phyloP scores from a whole-genome alignment of 129 eudicot genomes.

The Saposhnikovia divaricata region DNA sequence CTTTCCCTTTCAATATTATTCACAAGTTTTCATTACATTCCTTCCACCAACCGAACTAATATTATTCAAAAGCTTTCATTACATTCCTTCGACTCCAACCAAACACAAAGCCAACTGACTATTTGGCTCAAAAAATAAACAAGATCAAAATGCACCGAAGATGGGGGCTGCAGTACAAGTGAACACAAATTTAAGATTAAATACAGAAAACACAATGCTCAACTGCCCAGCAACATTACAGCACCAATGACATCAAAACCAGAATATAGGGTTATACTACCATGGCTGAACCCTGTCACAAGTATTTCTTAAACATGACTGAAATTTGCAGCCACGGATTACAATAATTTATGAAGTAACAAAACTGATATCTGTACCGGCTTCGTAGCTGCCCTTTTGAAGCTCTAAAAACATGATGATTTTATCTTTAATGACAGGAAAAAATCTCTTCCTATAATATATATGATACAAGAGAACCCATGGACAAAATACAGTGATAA shows the following conservation, averaged over 20 bases:
- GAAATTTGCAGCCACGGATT: background rate
- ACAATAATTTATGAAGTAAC: background rate
- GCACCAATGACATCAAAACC: background rate
- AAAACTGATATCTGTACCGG: background rate
- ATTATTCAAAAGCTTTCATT: too few species aligned
- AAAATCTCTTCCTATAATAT: background rate
- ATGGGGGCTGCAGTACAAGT: too few species aligned
- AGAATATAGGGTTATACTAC: background rate
- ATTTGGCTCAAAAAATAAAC: too few species aligned
- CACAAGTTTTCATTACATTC: too few species aligned
- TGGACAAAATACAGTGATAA: background rate
- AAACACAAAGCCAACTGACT: too few species aligned
- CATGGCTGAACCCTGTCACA: background rate
- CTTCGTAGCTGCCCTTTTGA: background rate
- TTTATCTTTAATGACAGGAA: background rate
- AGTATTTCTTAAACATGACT: background rate
- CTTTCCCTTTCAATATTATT: too few species aligned
- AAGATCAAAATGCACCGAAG: too few species aligned
- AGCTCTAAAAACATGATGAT: background rate
- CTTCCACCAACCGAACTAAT: too few species aligned
- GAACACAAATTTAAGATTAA: too few species aligned
- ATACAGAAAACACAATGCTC: background rate
- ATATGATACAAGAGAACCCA: conserved; percentile 1
- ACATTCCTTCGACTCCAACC: too few species aligned
- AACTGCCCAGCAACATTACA: background rate